A percentile compares a stretch with the other conserved stretches of the same genome.
phyloP scores from a whole-genome alignment of 805 yeast species.

The Saccharomycopsis oosterbeekiorum region DNA sequence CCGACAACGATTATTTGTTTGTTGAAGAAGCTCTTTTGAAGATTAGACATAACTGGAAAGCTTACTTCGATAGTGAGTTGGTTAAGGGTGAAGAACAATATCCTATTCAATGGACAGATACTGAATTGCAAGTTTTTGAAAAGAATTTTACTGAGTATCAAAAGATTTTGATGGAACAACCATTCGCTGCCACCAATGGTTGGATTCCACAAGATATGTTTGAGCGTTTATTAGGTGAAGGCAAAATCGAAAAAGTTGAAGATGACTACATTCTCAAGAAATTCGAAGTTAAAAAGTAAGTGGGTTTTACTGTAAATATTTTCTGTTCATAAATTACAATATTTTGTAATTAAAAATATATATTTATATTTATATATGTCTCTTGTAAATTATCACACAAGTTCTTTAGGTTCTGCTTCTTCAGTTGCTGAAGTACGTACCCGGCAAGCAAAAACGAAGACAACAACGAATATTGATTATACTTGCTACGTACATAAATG shows the following conservation, averaged over 20 bases:
- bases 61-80: conserved; percentile 48
- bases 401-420: neutral
- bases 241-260: conserved; percentile 52
- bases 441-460: neutral
- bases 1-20: conserved; percentile 47
- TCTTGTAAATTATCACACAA: no score
- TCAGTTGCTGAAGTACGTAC: neutral
- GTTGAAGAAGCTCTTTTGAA: conserved; percentile 61
- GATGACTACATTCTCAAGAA: conserved; percentile 36
- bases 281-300: neutral
- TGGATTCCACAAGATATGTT: conserved; percentile 97
- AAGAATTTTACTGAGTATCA: conserved; percentile 57
- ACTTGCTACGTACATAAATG: neutral
- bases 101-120: conserved; percentile 55
- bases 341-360: neutral
- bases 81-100: conserved; percentile 32
- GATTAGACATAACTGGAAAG: conserved; percentile 59
- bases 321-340: neutral
- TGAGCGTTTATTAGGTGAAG: conserved; percentile 55
- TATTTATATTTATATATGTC: no score
- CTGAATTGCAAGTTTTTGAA: conserved; percentile 49
- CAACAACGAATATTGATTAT: neutral
- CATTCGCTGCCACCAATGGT: conserved; percentile 85
- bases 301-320: neutral
- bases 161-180: conserved; percentile 53